Evolutionary conservation across 345 rosid genomes (phyloP).

Genomic region (Dovyalis caffra): DNA sequence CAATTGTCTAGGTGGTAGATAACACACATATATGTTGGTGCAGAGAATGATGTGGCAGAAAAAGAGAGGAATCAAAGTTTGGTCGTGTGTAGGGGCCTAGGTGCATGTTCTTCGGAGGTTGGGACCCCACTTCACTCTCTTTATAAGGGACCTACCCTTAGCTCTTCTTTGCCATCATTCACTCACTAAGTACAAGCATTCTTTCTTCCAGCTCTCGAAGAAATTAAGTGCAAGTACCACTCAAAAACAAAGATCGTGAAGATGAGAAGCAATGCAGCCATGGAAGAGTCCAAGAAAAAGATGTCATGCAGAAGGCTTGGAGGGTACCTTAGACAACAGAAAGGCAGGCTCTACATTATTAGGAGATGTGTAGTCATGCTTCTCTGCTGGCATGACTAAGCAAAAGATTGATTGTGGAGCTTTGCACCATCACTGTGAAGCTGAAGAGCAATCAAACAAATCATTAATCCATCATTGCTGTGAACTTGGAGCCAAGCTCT

Average conservation of each 20-base stretch:
- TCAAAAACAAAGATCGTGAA: not conserved
- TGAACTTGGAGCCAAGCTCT: not conserved
- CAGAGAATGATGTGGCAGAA: conserved; percentile 33
- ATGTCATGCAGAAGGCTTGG: conserved; percentile 57
- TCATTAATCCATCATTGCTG: not conserved
- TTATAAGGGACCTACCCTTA: conserved; percentile 19
- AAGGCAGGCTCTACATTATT: conserved; percentile 72
- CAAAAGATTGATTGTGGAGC: not conserved
- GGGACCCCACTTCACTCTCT: conserved; percentile 24
- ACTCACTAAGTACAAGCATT: conserved; percentile 5
- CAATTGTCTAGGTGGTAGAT: conserved; percentile 30
- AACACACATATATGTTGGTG: conserved; percentile 24
- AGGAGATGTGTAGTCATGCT: conserved; percentile 80
- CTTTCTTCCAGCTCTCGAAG: not conserved
- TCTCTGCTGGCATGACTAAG: conserved; percentile 74
- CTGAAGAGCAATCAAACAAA: not conserved
- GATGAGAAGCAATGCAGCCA: conserved; percentile 26
- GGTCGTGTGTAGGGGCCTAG: not conserved
- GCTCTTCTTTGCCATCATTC: not conserved
- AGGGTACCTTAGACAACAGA: conserved; percentile 66
- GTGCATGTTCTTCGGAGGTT: conserved; percentile 2
- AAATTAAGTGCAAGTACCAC: no score
- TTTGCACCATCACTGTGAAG: not conserved
- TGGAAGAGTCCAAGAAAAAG: conserved; percentile 47
- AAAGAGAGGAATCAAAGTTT: not conserved